Base-by-base conservation (phyloP, 352 stramenopile species). In the Aphanomyces astaci region DNA sequence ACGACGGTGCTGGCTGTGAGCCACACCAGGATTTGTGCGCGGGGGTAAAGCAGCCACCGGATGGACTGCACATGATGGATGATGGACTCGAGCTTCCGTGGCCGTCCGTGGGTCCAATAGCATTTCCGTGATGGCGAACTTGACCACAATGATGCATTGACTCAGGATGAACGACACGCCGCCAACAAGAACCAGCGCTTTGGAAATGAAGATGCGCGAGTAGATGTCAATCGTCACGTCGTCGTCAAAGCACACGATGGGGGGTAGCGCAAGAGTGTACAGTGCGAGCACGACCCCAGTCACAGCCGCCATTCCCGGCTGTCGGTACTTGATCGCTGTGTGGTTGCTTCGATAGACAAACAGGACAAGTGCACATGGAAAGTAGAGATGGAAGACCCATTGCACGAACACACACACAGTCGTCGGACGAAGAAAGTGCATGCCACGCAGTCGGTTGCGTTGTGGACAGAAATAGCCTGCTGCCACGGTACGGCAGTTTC, bases 1-100 rank as follows among this genome's bases (percentile, higher is more conserved):
- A 68, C 15, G 31, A 68, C n/a, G 3, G 27, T 13, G 7, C 13
- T 60, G 17, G 51, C 31, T 11, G 31, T 24, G 1, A 31, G 11
- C 62, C 62, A 68, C 1, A 68, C 33, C 7, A 30, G 10, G 24
- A 68, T 51, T 27, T 68, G 62, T 24, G 36, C 49, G 11, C 62
- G 62, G 1, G 62, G 62, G n/a, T 68, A 59, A 4, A 68, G 62
- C 10, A 68, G 31, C 62, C 62, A 68, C n/a, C 62, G 62, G 13
- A 68, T 24, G 43, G 49, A 68, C 17, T 57, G 49, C 22, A 51
- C 49, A 17, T 27, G 62, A 22, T 24, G 28, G 30, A 17, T 27
- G 62, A 22, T 24, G 28, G 30, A 68, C 62, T 4, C 62, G 62
- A 3, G 24, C 30, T 31, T 59, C 62, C 22, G 62, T 68, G 4